Percentiles rank a stretch among this genome's conserved stretches.
These are phyloP conservation scores for Stemphylium vesicarium DNA, from an alignment of 2,329 filamentous ascomycete species.

Conservation along the genomic window DNA sequence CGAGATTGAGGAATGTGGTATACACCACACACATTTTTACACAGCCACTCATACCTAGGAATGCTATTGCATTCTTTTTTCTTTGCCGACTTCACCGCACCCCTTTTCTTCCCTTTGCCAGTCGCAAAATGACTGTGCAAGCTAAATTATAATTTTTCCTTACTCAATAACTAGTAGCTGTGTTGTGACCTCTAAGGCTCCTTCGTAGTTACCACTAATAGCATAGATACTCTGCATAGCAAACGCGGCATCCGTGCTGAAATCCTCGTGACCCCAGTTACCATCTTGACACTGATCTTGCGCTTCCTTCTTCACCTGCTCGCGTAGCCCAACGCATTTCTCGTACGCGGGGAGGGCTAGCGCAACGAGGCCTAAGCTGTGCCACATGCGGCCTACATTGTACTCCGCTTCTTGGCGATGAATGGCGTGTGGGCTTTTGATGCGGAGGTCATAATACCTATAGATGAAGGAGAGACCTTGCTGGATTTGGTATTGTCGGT, in stretches of 20 bases:
- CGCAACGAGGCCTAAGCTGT: constrained; percentile 74
- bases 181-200: constrained; percentile 67
- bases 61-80: no score
- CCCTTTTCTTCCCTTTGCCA: no score
- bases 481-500: constrained; percentile 84
- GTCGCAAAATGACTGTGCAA: no score
- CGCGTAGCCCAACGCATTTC: constrained; percentile 59
- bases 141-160: neutral
- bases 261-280: constrained; percentile 60
- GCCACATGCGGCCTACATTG: constrained; percentile 78
- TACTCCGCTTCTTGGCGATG: constrained; percentile 78
- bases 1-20: no score
- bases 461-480: constrained; percentile 85
- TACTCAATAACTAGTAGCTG: constrained; percentile 58
- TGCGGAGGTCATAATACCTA: constrained; percentile 70
- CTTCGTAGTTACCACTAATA: constrained; percentile 66
- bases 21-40: no score
- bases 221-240: constrained; percentile 73
- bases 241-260: constrained; percentile 74
- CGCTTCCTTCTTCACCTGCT: constrained; percentile 46
- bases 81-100: no score
- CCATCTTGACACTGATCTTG: constrained; percentile 27
- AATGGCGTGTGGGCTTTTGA: constrained; percentile 48
- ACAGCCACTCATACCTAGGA: no score
- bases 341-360: constrained; percentile 77